These are phyloP conservation scores for Microsporum audouinii DNA, from an alignment of 2,329 filamentous ascomycete species.

Conservation along the genomic window DNA sequence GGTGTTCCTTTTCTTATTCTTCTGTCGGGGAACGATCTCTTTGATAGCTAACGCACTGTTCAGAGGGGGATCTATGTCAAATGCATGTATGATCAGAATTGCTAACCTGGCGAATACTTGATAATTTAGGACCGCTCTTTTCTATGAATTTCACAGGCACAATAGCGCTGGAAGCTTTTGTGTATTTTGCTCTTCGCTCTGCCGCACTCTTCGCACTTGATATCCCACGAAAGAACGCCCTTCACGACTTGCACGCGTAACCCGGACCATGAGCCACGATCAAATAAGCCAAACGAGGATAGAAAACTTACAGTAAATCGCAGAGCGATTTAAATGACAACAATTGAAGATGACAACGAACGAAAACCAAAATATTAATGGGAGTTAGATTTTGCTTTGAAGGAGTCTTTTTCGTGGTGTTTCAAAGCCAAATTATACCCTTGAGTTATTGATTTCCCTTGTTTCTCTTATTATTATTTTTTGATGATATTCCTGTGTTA, in stretches of 20 bases:
- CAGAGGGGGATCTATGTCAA: background rate
- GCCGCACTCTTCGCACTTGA: background rate
- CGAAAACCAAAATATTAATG: background rate
- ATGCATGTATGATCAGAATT: background rate
- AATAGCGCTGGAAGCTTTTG: constrained; percentile 3
- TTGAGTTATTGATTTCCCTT: background rate
- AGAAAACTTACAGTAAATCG: background rate
- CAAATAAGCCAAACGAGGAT: background rate
- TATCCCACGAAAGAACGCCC: background rate
- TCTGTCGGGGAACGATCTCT: background rate
- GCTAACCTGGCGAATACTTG: background rate
- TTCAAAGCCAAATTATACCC: background rate
- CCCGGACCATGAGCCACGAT: background rate
- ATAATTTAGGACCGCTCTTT: background rate
- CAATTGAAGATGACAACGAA: background rate
- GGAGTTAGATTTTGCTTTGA: background rate
- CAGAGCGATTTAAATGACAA: background rate
- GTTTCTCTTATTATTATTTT: background rate
- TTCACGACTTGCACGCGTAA: background rate
- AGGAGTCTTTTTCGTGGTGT: background rate
- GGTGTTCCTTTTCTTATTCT: background rate
- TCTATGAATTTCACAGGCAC: background rate
- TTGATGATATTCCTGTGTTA: background rate
- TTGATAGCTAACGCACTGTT: background rate
- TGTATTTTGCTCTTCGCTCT: constrained; percentile 1